Evolutionary conservation across 129 eudicot genomes (phyloP), one percentile per base, ranked within the genome.

Genomic region (Pseudognaphalium luteoalbum): DNA sequence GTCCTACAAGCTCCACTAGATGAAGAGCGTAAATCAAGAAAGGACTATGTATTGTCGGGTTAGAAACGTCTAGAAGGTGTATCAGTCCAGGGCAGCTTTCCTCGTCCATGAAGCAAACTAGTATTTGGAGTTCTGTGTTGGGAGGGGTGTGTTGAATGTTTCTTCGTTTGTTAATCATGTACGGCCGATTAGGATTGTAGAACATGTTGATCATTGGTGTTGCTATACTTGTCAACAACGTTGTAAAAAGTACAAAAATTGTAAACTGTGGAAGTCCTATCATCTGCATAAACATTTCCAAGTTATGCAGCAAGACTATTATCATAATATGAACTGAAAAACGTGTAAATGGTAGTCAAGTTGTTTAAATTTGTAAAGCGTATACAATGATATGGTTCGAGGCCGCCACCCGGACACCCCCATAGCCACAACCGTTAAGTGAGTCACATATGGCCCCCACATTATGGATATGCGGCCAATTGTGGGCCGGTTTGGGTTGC

Each of bases 181-280:
- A 95, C 7, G 99, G 99, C 72, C 87, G 66, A 3, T 87, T 91
- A 6, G 99, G 99, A 22, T 91, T 92, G 70, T 95, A 90, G 32
- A 91, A 54, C 19, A 87, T 56, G 85, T 78, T 81, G 65, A 89
- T 89, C 70, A 95, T 19, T 0, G 99, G 97, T 28, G 94, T 83
- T 6, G 80, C 74, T 60, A 95, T 42, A n/a, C 87, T 83, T 42
- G 97, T 91, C 35, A 81, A 44, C n/a, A 51, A 6, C 6, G 83
- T 71, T 2, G 92, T 74, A 47, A 83, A 54, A 1, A 95, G 64
- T 76, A 89, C 94, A 80, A 95, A 64, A 82, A 91, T 47, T 8
- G 99, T 76, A 78, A 87, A 89, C 4, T 87, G 67, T 56, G 94
- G 88, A 21, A 54, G 47, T 12, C 76, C 83, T 21, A 95, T 80